Evolutionary conservation across 169 alveolate genomes (phyloP), one percentile per base, ranked within the genome.

Genomic region (Plasmodium coatneyi): DNA sequence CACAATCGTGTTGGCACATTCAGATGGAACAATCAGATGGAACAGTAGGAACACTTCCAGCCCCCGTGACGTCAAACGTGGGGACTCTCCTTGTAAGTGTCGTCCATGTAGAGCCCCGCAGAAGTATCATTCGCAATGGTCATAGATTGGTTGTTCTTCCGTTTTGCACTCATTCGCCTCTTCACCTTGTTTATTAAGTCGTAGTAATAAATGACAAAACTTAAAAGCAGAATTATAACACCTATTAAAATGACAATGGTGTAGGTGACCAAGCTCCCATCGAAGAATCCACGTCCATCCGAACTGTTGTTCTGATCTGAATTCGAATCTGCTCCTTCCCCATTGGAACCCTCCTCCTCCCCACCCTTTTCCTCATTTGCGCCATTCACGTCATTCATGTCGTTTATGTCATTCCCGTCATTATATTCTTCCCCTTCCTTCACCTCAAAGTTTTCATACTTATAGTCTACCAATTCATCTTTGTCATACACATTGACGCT

Each of bases 361-460:
- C 16, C 22, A 43, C 46, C 6, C 22, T 49, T 84, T 28, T 41
- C 32, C 36, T 46, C 80, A 19, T 52, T 30, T 3, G 3, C 14
- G 3, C 74, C 39, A 49, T 84, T 72, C 5, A 41, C 49, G 3
- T 46, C 52, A 54, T 82, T 32, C 9, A 9, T 19, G 3, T 84
- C 39, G 32, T 84, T 72, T 3, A 9, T 19, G 3, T 84, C 39
- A 49, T 84, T 72, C 5, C 60, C 49, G 3, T 46, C 52, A 54
- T 82, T 32, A 10, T 70, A 19, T 19, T 83, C 5, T 12, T 81
- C 39, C 3, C 52, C 54, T 41, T 84, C 86, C 79, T 84, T 84
- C 41, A 84, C 79, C 80, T 84, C 93, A 76, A 84, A 84, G 16
- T 16, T 36, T 7, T 84, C 93, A 36, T 84, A 84, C 41, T 74